Conservation (phyloP, 1,284 basidiomycete genomes). For the Exobasidium rhododendri region DNA sequence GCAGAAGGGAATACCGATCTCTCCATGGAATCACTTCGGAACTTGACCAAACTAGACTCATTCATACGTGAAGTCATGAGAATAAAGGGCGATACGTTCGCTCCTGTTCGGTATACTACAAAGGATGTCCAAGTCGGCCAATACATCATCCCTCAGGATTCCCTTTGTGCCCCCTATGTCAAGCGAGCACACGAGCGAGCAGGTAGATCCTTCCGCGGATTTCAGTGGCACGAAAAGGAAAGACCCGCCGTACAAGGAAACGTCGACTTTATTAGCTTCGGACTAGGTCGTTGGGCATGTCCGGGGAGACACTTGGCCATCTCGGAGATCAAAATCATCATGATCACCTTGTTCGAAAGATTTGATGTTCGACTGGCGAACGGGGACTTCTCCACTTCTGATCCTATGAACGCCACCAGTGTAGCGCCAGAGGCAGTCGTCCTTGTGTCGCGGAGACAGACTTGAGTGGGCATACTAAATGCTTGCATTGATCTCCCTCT, state of each 20-base stretch:
- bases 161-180: conserved; percentile 18
- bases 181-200: conserved; percentile 19
- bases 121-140: conserved; percentile 14
- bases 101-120: conserved; percentile 16
- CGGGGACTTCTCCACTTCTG: conserved; percentile 5
- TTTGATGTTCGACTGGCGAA: conserved; percentile 13
- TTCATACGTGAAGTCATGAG: conserved; percentile 20
- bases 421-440: conserved; percentile 9
- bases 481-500: no score
- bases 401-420: conserved; percentile 20
- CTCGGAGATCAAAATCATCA: conserved; percentile 19
- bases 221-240: conserved; percentile 16
- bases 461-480: no score
- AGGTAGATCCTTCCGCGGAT: conserved; percentile 14
- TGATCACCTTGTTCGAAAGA: conserved; percentile 11
- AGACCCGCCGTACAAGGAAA: conserved; percentile 14
- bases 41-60: conserved; percentile 16
- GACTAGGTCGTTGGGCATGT: conserved; percentile 21
- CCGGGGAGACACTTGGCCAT: conserved; percentile 19
- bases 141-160: conserved; percentile 16
- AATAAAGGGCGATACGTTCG: conserved; percentile 18
- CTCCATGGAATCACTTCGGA: conserved; percentile 13
- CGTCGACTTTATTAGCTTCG: conserved; percentile 18
- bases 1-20: conserved; percentile 14
- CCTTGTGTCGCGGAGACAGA: not conserved